Base-by-base conservation (phyloP, 345 rosid genomes). In the Iberis pinnata region DNA sequence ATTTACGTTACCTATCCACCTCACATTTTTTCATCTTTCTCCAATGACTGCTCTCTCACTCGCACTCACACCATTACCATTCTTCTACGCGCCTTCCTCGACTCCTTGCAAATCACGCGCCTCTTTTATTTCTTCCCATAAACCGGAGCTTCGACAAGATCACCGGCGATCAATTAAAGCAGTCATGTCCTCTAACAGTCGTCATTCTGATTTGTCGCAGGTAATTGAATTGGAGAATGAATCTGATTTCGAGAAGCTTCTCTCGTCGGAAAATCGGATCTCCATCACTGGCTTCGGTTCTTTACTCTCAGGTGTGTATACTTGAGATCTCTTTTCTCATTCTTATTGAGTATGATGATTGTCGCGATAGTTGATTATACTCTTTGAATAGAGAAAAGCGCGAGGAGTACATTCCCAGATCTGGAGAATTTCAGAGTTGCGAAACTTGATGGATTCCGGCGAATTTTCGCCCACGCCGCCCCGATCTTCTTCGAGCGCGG, bases 401-500 rank as follows among this genome's bases (percentile, higher is more conserved):
- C 98, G 20, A 77, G 88, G 61, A 85, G 88, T 18, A 88, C 97
- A 3, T 92, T 92, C 55, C 98, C 95, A 6, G 78, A 81, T 58
- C 70, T 92, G 70, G 66, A 71, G 26, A 76, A 81, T 64, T 88
- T 92, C 64, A 77, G 97, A 75, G 75, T 88, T 12, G 96, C 93
- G 18, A 78, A 73, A 65, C 52, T 92, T 53, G 58, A 70, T 9
- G 94, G 83, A 39, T 90, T 84, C 70, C 80, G 98, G 17, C 83
- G 98, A 27, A 92, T 81, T 1, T 90, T 79, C 49, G 96, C 90
- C 31, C 88, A 85, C 68, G 62, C 55, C 0, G 84, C 98, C 20
- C 97, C 98, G 6, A 77, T 88, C 59, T 92, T 92, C 88, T 88
- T 92, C 64, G 86, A 92, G 38, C 88, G 97, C 8, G 88, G 96